A percentile compares a stretch with the other conserved stretches of the same genome.
Evolutionary conservation across 305 asterid genomes (phyloP).

Genomic region (Lippia alba): DNA sequence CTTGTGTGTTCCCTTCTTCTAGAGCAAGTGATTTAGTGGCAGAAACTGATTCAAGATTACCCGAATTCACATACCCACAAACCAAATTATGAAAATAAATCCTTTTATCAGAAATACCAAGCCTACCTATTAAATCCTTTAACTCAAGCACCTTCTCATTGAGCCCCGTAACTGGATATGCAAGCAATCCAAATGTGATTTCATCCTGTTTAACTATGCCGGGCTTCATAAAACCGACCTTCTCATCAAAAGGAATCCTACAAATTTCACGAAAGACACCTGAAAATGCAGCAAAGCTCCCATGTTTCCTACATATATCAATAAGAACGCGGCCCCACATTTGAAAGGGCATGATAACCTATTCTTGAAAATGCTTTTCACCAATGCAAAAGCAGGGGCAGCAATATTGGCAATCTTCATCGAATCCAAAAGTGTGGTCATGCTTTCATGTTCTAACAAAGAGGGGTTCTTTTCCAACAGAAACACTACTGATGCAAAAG

Average conservation of each 20-base stretch:
- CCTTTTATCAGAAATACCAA: constrained; percentile 54
- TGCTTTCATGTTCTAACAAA: constrained; percentile 59
- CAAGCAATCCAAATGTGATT: constrained; percentile 70
- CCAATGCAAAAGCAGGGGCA: constrained; percentile 90
- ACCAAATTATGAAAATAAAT: constrained; percentile 59
- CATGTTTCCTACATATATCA: constrained; percentile 67
- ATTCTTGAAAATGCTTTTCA: constrained; percentile 76
- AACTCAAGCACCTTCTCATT: constrained; percentile 62
- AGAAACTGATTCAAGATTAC: constrained; percentile 59
- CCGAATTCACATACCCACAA: constrained; percentile 72
- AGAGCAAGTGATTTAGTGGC: constrained; percentile 54
- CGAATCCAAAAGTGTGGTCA: constrained; percentile 65
- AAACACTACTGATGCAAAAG: constrained; percentile 75
- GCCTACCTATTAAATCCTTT: constrained; percentile 60
- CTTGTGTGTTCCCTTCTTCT: constrained; percentile 54
- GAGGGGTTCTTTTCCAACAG: constrained; percentile 77
- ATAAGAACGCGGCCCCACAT: constrained; percentile 73
- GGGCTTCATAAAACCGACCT: constrained; percentile 69
- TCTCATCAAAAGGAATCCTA: constrained; percentile 73
- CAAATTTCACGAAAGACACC: constrained; percentile 73
- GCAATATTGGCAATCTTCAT: constrained; percentile 62
- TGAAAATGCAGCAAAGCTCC: constrained; percentile 66
- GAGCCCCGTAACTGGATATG: constrained; percentile 70
- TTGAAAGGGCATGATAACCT: constrained; percentile 78
- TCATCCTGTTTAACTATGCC: constrained; percentile 69